Conservation (phyloP, 768 basidiomycete species). For the Amanita fuliginea region DNA sequence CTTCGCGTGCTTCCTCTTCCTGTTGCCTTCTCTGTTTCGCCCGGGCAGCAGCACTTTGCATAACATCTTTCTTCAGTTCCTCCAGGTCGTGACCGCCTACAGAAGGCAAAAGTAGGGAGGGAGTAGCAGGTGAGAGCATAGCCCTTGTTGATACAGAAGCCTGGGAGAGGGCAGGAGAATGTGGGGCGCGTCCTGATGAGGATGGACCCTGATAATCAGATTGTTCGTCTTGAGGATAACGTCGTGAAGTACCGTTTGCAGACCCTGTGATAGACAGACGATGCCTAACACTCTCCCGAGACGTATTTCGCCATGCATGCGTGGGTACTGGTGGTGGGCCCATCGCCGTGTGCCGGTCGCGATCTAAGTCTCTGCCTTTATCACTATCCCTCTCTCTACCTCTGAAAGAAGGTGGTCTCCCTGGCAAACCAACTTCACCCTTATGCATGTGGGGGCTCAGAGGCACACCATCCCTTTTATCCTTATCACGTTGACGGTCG, state of each 20-base stretch:
- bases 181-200: slow-evolving; percentile 21
- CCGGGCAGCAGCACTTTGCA: slow-evolving; percentile 79
- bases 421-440: slow-evolving; percentile 17
- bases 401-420: slow-evolving; percentile 12
- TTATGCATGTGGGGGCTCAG: slow-evolving; percentile 24
- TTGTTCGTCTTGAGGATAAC: slow-evolving; percentile 18
- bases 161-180: slow-evolving; percentile 34
- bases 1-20: slow-evolving; percentile 77
- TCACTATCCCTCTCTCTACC: slow-evolving; percentile 23
- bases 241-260: slow-evolving; percentile 19
- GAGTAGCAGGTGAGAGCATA: slow-evolving; percentile 23
- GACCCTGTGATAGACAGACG: slow-evolving; percentile 32
- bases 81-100: too few relatives aligned
- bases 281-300: slow-evolving; percentile 35
- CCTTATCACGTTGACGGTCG: slow-evolving; percentile 16
- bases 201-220: slow-evolving; percentile 17
- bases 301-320: slow-evolving; percentile 21
- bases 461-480: slow-evolving; percentile 27
- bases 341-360: slow-evolving; percentile 29
- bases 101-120: slow-evolving; percentile 20
- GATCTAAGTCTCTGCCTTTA: not conserved
- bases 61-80: slow-evolving; percentile 58
- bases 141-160: slow-evolving; percentile 18
- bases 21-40: slow-evolving; percentile 70
- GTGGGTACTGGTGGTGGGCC: slow-evolving; percentile 39